Percentiles rank a stretch among this genome's conserved stretches.
Evolutionary conservation across 73 alveolate species (phyloP).

Genomic region (Paramecium sonneborni): DNA sequence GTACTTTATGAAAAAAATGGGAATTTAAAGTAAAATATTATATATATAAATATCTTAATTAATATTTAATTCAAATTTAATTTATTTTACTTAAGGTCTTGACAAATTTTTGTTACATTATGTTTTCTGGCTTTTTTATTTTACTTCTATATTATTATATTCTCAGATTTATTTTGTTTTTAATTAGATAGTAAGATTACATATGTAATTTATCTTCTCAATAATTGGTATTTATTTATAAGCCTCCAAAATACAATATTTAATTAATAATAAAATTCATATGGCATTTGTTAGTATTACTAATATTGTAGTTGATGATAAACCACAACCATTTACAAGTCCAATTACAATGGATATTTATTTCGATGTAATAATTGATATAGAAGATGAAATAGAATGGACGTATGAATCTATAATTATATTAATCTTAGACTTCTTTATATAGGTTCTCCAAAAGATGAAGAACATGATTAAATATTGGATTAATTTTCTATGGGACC

Average conservation of each 20-base stretch:
- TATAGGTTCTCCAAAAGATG: conserved; percentile 94
- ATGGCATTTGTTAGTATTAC: conserved; percentile 93
- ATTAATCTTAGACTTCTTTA: conserved; percentile 72
- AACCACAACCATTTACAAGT: conserved; percentile 85
- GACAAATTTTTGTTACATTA: no score
- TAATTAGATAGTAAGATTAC: background rate
- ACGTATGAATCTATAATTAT: conserved; percentile 37
- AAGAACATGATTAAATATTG: conserved; percentile 88
- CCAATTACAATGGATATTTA: conserved; percentile 88
- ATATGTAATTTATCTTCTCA: background rate
- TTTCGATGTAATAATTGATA: conserved; percentile 86
- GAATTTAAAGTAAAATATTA: no score
- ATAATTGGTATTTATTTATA: background rate
- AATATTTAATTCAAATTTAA: no score
- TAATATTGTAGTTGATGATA: conserved; percentile 86
- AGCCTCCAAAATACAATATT: conserved; percentile 44
- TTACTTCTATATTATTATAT: background rate
- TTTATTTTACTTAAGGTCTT: no score
- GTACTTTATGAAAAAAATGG: no score
- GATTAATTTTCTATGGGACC: conserved; percentile 93
- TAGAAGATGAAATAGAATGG: conserved; percentile 89
- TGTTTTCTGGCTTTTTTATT: no score
- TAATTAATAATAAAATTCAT: conserved; percentile 22
- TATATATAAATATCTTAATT: no score
- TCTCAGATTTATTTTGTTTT: background rate